Conservation (phyloP, 176 grass and related monocot genomes). For the Juncus effusus region DNA sequence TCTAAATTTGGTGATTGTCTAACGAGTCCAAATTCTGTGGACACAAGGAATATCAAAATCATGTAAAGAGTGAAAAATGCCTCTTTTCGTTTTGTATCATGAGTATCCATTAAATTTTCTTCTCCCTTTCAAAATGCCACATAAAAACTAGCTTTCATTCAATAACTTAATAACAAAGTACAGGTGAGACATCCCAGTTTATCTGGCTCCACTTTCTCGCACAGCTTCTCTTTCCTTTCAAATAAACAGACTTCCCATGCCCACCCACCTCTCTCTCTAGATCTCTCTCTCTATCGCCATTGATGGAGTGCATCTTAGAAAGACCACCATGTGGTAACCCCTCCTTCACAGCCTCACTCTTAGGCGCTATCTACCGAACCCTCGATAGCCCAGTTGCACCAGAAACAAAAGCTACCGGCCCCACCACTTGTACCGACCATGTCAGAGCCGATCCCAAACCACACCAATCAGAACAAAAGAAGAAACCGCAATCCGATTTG, state of each 20-base stretch:
- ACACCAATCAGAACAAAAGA: conserved; percentile 1
- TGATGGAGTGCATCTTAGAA: neutral
- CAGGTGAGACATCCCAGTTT: too few species aligned
- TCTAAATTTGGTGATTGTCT: too few species aligned
- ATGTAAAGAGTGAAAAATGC: too few species aligned
- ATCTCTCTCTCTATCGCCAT: neutral
- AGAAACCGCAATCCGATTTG: conserved; percentile 33
- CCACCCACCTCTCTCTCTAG: conserved; percentile 7
- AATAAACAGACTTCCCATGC: conserved; percentile 20
- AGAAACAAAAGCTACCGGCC: neutral
- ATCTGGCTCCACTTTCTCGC: too few species aligned
- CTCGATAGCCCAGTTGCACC: conserved; percentile 25
- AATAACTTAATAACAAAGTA: too few species aligned
- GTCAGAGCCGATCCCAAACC: neutral
- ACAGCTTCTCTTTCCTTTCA: too few species aligned
- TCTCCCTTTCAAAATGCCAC: too few species aligned
- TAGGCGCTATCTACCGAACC: conserved; percentile 63
- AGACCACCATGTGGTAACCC: conserved; percentile 12
- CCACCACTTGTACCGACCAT: neutral
- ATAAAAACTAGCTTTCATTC: too few species aligned
- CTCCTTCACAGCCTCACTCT: conserved; percentile 67
- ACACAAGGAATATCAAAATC: too few species aligned
- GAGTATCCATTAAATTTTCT: too few species aligned
- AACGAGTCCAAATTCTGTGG: too few species aligned
- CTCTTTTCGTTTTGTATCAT: too few species aligned